Percentiles rank a stretch among this genome's conserved stretches.
These are phyloP conservation scores for Populus trichocarpa DNA, from an alignment of 441 rosid species.

Conservation along the genomic window DNA sequence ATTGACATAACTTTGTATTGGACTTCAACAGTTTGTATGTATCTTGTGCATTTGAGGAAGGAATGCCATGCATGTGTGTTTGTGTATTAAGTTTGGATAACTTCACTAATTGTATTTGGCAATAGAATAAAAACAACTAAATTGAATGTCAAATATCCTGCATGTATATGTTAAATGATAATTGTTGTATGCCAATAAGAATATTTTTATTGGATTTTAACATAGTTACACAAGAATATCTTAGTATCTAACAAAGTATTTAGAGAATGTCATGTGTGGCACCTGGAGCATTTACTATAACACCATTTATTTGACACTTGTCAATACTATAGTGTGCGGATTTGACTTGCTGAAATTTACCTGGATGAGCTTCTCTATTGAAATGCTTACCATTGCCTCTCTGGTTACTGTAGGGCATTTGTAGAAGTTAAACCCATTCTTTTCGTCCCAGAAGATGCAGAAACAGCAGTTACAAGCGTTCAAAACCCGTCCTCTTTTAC, in stretches of 20 bases:
- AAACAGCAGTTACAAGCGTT: slow-evolving; percentile 24
- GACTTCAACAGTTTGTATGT: not conserved
- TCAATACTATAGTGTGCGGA: not conserved
- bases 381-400: not conserved
- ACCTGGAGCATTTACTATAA: not conserved
- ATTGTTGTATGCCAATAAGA: not conserved
- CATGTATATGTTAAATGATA: not conserved
- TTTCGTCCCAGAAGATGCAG: slow-evolving; percentile 46
- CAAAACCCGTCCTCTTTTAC: slow-evolving; percentile 22
- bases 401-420: slow-evolving; percentile 55
- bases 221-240: not conserved
- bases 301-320: not conserved
- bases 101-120: not conserved
- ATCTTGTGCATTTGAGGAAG: not conserved
- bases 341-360: not conserved
- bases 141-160: not conserved
- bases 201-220: not conserved
- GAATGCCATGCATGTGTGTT: not conserved
- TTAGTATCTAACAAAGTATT: not conserved
- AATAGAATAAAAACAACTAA: not conserved
- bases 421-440: slow-evolving; percentile 92
- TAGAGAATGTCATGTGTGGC: not conserved
- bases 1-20: not conserved
- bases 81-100: not conserved
- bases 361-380: not conserved